Conservation (phyloP, 2,329 filamentous ascomycete genomes). For the Fusarium sp. region DNA sequence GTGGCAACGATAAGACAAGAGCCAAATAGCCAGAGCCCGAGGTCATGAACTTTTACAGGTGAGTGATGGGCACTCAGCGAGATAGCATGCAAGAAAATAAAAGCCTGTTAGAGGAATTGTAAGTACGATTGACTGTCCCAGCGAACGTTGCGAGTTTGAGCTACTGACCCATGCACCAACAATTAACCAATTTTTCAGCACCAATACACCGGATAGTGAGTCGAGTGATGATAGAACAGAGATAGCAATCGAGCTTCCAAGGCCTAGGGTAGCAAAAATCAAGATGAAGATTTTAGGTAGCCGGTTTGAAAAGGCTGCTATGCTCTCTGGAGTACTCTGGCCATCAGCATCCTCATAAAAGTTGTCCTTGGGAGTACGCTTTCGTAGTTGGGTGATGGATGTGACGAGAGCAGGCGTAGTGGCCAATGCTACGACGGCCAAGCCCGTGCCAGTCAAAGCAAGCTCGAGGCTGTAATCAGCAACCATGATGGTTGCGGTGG, state of each 20-base stretch:
- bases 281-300: slow-evolving; percentile 66
- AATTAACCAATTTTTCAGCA: slow-evolving; percentile 69
- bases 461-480: slow-evolving; percentile 32
- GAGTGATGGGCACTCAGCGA: slow-evolving; percentile 61
- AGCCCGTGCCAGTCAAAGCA: slow-evolving; percentile 48
- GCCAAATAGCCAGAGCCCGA: slow-evolving; percentile 63
- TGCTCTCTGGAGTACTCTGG: slow-evolving; percentile 70
- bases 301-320: slow-evolving; percentile 70
- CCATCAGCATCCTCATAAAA: slow-evolving; percentile 78
- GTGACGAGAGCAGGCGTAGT: slow-evolving; percentile 53
- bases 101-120: slow-evolving; percentile 52
- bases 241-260: slow-evolving; percentile 65
- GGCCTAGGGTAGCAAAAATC: slow-evolving; percentile 64
- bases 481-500: slow-evolving; percentile 31
- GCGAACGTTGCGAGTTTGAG: neutral
- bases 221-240: slow-evolving; percentile 63
- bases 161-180: slow-evolving; percentile 72
- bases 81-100: slow-evolving; percentile 64
- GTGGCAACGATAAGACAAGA: slow-evolving; percentile 59
- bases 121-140: neutral
- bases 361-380: slow-evolving; percentile 54
- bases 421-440: slow-evolving; percentile 51
- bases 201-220: slow-evolving; percentile 51
- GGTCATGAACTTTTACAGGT: slow-evolving; percentile 63
- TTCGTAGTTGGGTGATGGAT: slow-evolving; percentile 50